A percentile compares a stretch with the other conserved stretches of the same genome.
Conservation (phyloP, 176 grass and related monocot species). For the Oryza australiensis region DNA sequence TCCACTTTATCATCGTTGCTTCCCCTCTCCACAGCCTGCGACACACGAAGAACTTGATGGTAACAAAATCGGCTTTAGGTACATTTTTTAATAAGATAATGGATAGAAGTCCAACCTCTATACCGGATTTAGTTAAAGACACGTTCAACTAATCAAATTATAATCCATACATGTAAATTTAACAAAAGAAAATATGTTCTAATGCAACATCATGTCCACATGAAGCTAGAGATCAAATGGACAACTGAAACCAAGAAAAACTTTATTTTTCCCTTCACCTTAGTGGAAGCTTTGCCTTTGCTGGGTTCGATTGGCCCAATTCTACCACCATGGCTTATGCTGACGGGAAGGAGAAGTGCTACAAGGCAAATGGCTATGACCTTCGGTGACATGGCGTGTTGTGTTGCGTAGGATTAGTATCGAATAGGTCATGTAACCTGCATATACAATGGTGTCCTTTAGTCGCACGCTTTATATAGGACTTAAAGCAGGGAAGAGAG, state of each 20-base stretch:
- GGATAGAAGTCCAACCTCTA: too few relatives aligned
- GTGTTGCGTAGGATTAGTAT: not conserved
- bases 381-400: not conserved
- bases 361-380: not conserved
- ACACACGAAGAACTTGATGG: not conserved
- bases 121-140: not conserved
- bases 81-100: too few relatives aligned
- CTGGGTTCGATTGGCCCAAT: not conserved
- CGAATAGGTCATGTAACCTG: not conserved
- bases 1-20: not conserved
- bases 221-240: not conserved
- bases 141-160: not conserved
- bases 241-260: not conserved
- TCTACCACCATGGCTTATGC: not conserved
- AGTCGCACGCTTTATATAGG: not conserved
- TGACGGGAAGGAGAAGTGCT: not conserved
- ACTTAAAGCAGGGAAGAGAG: not conserved
- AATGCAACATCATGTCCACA: not conserved
- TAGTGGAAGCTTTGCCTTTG: not conserved
- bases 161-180: not conserved
- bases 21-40: constrained; percentile 33
- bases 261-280: not conserved
- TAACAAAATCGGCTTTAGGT: not conserved
- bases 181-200: not conserved
- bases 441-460: not conserved